These are phyloP conservation scores for Pythium utonaiense DNA, from an alignment of 352 stramenopile genomes.

Conservation along the genomic window DNA sequence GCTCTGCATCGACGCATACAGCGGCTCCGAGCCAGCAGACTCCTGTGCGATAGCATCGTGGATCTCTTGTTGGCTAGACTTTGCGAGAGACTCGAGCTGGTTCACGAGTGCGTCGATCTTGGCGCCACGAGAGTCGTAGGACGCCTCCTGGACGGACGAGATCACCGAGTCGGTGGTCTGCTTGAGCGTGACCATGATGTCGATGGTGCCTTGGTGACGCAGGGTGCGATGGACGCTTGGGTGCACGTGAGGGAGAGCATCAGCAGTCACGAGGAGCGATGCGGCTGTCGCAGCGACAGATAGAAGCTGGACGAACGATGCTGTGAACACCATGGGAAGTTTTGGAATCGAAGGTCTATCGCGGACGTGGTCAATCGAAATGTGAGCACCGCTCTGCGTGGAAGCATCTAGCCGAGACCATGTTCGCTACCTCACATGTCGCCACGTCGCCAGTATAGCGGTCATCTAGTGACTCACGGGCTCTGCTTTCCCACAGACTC, in stretches of 20 bases:
- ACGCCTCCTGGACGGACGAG: conserved; percentile 12
- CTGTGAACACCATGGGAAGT: too few relatives aligned
- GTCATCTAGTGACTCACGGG: too few relatives aligned
- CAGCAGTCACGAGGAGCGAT: too few relatives aligned
- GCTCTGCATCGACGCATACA: conserved; percentile 6
- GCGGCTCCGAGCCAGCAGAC: background rate
- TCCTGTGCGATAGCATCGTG: conserved; percentile 12
- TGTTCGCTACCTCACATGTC: too few relatives aligned
- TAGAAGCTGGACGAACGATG: too few relatives aligned
- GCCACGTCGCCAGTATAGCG: too few relatives aligned
- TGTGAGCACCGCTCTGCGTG: too few relatives aligned
- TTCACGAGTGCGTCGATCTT: conserved; percentile 15
- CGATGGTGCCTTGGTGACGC: conserved; percentile 21
- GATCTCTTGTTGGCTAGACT: conserved; percentile 9
- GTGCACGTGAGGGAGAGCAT: conserved; percentile 5
- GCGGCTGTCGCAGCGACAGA: too few relatives aligned
- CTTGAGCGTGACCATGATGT: conserved; percentile 32
- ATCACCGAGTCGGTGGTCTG: conserved; percentile 12
- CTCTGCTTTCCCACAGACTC: too few relatives aligned
- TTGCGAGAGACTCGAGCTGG: conserved; percentile 7
- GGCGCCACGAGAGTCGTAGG: conserved; percentile 14
- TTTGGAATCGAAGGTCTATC: too few relatives aligned
- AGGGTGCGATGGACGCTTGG: conserved; percentile 26
- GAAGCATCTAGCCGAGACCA: too few relatives aligned
- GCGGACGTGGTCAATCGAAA: too few relatives aligned